Conservation (phyloP, 441 rosid species). For the Metrosideros polymorpha region DNA sequence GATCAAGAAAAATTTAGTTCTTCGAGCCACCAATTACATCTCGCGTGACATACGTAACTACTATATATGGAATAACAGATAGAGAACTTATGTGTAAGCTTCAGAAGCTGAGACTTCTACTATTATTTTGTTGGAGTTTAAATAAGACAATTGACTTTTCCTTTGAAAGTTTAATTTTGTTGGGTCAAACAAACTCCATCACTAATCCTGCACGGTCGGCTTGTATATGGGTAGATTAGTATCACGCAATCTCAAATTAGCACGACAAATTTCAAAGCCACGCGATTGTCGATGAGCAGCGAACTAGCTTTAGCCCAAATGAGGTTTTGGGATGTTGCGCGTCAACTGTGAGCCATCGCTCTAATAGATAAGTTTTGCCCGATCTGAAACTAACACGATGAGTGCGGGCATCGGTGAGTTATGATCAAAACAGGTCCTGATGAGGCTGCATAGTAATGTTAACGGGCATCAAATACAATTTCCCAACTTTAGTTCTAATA, state of each 20-base stretch:
- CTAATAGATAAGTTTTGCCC: background rate
- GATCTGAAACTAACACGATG: background rate
- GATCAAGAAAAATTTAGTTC: background rate
- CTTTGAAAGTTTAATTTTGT: background rate
- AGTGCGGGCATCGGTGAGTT: background rate
- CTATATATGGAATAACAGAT: background rate
- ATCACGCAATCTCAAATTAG: background rate
- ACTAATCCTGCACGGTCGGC: background rate
- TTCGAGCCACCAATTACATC: background rate
- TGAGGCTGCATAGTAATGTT: background rate
- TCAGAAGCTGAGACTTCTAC: background rate
- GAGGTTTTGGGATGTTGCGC: background rate
- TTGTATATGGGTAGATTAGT: fast-evolving
- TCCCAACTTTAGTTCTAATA: fast-evolving
- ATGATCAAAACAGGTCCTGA: background rate
- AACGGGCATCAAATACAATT: background rate
- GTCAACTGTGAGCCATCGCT: background rate
- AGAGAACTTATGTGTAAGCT: background rate
- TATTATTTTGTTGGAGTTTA: background rate
- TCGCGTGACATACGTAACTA: background rate
- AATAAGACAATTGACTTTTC: background rate
- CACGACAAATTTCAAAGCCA: background rate
- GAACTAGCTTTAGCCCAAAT: background rate
- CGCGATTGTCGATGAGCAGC: background rate
- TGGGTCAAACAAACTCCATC: background rate